Base-by-base conservation (phyloP, 371 early-diverging fungal genomes). In the Saksenaea vasiformis region DNA sequence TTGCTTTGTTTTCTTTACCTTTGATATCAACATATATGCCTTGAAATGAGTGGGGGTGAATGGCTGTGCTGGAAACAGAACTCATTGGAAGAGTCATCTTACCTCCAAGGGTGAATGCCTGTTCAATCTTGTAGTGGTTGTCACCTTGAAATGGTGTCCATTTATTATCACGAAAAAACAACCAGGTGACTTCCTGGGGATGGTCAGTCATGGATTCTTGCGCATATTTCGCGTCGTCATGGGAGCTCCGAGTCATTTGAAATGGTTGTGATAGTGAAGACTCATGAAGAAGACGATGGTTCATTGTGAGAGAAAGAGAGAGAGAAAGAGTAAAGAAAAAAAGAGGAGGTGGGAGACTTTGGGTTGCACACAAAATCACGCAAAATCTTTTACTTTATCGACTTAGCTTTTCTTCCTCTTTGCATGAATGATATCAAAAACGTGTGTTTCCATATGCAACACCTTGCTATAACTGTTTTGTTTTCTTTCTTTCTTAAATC, bases 11-110 rank as follows among this genome's bases (percentile, higher is more conserved):
- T 37, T n/a, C n/a, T n/a, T 36, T 70, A 71, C 80, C 80, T 70
- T 75, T 74, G 28, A 81, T 76, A 56, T 81, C 82, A n/a, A 81
- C 82, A 62, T 81, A 81, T 22, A 81, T 78, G 31, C 81, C 80
- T 79, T 59, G 43, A 56, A 31, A 14, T 22, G 28, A 26, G 47
- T n/a, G 36, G 47, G 47, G 24, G 43, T 19, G 59, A 35, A 27
- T 17, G 38, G 38, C 28, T 38, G 11, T 27, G 27, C 13, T 36
- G 39, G 7, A 24, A 19, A 27, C 34, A 61, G 37, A 5, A 3
- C 1, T 22, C 11, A 5, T n/a, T 47, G 10, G 57, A 5, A 31
- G 19, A 53, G 4, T 26, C 15, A 38, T 19, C 64, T 69, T 80
- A 80, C 80, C 82, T 64, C 82, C 82, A 56, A 81, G 67, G 11